phyloP scores from a whole-genome alignment of 2,329 filamentous ascomycete species.

The Fusarium fracticaudum region DNA sequence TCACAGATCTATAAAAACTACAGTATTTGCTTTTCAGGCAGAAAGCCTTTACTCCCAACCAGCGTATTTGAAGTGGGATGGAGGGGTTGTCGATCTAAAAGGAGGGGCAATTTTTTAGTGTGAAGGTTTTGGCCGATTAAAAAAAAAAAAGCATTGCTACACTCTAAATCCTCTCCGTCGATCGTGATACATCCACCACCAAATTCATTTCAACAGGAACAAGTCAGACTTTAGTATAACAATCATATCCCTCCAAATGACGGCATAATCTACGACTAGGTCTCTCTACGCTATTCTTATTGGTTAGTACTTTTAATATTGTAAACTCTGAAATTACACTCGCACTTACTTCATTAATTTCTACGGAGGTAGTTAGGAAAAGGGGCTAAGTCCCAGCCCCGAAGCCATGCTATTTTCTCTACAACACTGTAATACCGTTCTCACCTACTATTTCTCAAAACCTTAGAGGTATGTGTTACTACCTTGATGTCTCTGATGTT shows the following conservation, averaged over 20 bases:
- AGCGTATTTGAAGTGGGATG: conserved; percentile 2
- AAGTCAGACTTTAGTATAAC: not conserved
- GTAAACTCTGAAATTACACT: not conserved
- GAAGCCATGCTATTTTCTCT: not conserved
- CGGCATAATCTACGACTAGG: not conserved
- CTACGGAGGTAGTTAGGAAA: not conserved
- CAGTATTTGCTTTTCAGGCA: conserved; percentile 25
- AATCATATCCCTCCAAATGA: not conserved
- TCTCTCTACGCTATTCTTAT: not conserved
- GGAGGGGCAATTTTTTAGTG: conserved; percentile 24
- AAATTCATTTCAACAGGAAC: not conserved
- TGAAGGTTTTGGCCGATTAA: not conserved
- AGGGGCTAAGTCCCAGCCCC: not conserved
- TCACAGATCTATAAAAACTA: not conserved
- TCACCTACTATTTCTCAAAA: not conserved
- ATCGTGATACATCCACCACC: not conserved
- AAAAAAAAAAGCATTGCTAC: not conserved
- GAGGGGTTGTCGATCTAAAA: conserved; percentile 20
- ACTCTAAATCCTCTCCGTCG: not conserved
- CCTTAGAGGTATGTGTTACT: not conserved
- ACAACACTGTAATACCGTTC: not conserved
- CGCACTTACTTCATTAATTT: not conserved
- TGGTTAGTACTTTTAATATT: not conserved
- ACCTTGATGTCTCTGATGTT: not conserved
- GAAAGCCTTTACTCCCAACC: conserved; percentile 18